A percentile compares a stretch with the other conserved stretches of the same genome.
Evolutionary conservation across 805 yeast genomes (phyloP).

Genomic region (Schizosaccharomyces osmophilus): DNA sequence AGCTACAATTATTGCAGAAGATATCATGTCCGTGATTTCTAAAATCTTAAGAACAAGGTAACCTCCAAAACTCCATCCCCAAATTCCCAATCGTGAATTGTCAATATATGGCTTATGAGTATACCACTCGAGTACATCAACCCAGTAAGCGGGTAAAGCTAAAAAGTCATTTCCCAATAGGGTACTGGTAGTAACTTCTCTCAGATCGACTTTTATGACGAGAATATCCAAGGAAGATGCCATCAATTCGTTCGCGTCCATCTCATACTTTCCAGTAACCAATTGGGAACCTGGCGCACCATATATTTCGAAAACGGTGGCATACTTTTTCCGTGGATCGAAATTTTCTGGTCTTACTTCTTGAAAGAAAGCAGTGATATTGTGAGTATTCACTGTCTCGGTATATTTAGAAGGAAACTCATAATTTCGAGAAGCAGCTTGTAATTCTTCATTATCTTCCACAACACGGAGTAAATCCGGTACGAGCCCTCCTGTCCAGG

Average conservation of each 20-base stretch:
- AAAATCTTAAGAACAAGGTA: conserved; percentile 72
- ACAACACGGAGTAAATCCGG: neutral
- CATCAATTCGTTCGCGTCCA: conserved; percentile 48
- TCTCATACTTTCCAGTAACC: conserved; percentile 35
- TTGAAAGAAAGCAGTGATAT: conserved; percentile 32
- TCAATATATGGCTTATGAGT: conserved; percentile 30
- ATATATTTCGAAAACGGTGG: conserved; percentile 69
- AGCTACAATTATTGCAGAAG: conserved; percentile 83
- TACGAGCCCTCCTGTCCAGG: neutral
- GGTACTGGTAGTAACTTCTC: too few relatives aligned
- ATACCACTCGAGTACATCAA: neutral
- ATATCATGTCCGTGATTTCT: conserved; percentile 52
- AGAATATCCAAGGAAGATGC: conserved; percentile 38
- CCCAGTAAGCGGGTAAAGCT: neutral
- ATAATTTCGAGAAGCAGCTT: neutral
- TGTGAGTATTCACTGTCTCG: conserved; percentile 21
- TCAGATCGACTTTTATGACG: conserved; percentile 16
- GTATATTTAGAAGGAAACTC: conserved; percentile 11
- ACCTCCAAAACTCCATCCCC: conserved; percentile 99
- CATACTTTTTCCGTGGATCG: conserved; percentile 38
- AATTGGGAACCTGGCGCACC: conserved; percentile 91
- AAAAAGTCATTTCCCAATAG: too few relatives aligned
- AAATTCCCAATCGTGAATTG: conserved; percentile 44
- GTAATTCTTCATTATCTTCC: neutral
- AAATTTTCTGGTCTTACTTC: conserved; percentile 64